Evolutionary conservation across 257 asterid genomes (phyloP).

Genomic region (Scutellaria minor): DNA sequence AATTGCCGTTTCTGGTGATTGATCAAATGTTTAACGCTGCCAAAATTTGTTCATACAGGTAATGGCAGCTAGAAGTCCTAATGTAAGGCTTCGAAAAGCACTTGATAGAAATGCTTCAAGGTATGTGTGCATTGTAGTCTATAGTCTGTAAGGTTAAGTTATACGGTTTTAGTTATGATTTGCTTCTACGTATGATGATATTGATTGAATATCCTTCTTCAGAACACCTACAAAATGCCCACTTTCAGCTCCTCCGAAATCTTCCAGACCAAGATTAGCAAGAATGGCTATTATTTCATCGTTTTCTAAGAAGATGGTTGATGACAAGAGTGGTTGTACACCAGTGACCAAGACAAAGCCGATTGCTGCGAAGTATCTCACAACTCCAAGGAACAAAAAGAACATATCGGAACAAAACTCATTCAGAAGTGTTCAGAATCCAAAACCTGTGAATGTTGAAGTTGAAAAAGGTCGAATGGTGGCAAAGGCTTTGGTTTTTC

Average conservation of each 20-base stretch:
- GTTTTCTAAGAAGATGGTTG: constrained; percentile 54
- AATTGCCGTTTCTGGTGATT: background rate
- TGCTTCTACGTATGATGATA: constrained; percentile 14
- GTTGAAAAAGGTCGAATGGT: constrained; percentile 51
- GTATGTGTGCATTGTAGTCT: constrained; percentile 35
- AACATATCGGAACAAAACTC: constrained; percentile 44
- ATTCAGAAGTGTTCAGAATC: constrained; percentile 75
- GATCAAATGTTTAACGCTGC: background rate
- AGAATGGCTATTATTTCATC: constrained; percentile 62
- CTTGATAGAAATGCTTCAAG: constrained; percentile 67
- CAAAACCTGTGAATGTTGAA: constrained; percentile 49
- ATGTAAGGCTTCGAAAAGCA: constrained; percentile 69
- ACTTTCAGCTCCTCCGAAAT: constrained; percentile 83
- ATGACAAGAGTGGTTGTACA: constrained; percentile 50
- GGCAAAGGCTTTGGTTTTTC: constrained; percentile 73
- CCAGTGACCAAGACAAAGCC: constrained; percentile 68
- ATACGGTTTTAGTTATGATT: background rate
- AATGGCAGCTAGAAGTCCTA: constrained; percentile 98
- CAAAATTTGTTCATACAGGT: constrained; percentile 56
- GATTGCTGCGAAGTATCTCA: constrained; percentile 90
- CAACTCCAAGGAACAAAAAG: constrained; percentile 82
- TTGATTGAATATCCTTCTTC: constrained; percentile 28
- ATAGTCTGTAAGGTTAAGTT: background rate
- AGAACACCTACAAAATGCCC: constrained; percentile 79
- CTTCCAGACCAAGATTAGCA: constrained; percentile 67